Evolutionary conservation across 140 eudicot species (phyloP).

Genomic region (Stevia rebaudiana): DNA sequence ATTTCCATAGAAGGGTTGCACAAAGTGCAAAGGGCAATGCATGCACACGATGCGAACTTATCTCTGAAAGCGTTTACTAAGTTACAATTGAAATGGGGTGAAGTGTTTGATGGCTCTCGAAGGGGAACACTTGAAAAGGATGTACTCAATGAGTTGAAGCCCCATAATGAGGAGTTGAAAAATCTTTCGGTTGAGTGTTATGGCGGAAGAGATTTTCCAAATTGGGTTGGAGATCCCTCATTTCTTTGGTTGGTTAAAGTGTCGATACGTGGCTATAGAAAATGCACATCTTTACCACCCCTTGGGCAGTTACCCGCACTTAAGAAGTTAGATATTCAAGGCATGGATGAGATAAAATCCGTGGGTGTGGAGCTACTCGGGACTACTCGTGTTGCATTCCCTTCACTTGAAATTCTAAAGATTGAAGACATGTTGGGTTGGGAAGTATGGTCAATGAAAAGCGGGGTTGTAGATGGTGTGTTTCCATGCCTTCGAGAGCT

Average conservation of each 20-base stretch:
- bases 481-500: slow-evolving; percentile 12
- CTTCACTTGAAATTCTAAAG: not conserved
- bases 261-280: not conserved
- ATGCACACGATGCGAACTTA: not conserved
- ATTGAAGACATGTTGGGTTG: not conserved
- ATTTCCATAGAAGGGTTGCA: not conserved
- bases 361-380: slow-evolving; percentile 3
- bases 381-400: not conserved
- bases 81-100: not conserved
- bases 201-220: slow-evolving; percentile 7
- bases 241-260: not conserved
- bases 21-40: not conserved
- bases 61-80: not conserved
- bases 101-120: not conserved
- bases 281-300: not conserved
- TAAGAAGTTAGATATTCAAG: not conserved
- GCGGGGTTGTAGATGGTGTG: not conserved
- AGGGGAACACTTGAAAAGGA: not conserved
- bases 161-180: not conserved
- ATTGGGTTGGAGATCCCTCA: slow-evolving; percentile 4
- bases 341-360: not conserved
- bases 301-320: not conserved
- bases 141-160: slow-evolving; percentile 1
- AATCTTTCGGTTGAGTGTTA: not conserved
- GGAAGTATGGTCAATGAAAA: slow-evolving; percentile 1